These are phyloP conservation scores for Saturnispora quitensis DNA, from an alignment of 805 yeast species.

Conservation along the genomic window DNA sequence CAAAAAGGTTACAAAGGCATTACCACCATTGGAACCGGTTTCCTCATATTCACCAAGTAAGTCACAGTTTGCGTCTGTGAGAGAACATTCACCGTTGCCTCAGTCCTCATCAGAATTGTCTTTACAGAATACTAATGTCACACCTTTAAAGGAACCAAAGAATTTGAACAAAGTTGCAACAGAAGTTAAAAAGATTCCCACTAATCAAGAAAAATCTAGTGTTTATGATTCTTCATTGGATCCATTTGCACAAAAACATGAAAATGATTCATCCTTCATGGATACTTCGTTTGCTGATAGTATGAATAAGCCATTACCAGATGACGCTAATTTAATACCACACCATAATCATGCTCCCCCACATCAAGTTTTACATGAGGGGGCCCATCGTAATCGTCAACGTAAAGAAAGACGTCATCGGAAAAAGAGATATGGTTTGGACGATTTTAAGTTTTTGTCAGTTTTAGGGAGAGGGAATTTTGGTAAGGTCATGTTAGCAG, in stretches of 20 bases:
- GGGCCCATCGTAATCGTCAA: constrained; percentile 15
- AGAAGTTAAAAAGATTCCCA: neutral
- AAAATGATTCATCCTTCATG: neutral
- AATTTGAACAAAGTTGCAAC: constrained; percentile 23
- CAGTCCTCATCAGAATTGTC: neutral
- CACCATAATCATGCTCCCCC: constrained; percentile 9
- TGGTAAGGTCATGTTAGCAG: constrained; percentile 97
- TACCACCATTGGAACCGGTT: neutral
- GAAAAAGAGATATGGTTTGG: constrained; percentile 78
- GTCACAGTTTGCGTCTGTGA: neutral
- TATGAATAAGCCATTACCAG: neutral
- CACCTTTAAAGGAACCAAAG: neutral
- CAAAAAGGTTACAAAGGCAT: neutral
- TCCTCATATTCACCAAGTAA: neutral
- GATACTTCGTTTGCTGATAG: constrained; percentile 1
- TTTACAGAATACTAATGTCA: neutral
- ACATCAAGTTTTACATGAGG: constrained; percentile 12
- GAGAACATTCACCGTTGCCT: neutral
- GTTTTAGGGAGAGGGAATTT: constrained; percentile 98
- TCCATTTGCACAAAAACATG: neutral
- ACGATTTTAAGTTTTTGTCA: constrained; percentile 88
- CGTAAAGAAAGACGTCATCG: constrained; percentile 31
- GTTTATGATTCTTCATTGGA: constrained; percentile 1
- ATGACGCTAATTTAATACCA: neutral
- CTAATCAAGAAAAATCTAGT: neutral